Conservation (phyloP, 805 yeast species). For the Starmerella apis region DNA sequence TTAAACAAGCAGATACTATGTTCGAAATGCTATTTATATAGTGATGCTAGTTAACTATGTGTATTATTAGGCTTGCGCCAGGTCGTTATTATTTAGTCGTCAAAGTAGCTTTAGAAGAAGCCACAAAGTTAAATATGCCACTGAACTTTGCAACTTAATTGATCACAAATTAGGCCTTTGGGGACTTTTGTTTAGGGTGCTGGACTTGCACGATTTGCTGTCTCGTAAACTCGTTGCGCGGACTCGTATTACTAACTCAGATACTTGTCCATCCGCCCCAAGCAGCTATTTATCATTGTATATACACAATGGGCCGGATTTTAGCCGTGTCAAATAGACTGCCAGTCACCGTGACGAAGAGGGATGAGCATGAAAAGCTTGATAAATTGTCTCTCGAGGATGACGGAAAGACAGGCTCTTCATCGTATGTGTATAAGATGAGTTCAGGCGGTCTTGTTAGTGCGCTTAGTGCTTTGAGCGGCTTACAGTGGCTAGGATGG, state of each 20-base stretch:
- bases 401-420: slow-evolving; percentile 12
- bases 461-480: slow-evolving; percentile 85
- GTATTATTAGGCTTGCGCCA: no score
- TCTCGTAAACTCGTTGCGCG: not conserved
- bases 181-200: no score
- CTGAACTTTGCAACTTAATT: no score
- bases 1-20: no score
- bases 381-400: slow-evolving; percentile 5
- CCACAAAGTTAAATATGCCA: no score
- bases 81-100: no score
- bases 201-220: not conserved
- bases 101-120: no score
- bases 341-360: slow-evolving; percentile 59
- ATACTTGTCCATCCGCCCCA: not conserved
- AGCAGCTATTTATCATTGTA: not conserved
- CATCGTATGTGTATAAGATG: slow-evolving; percentile 66
- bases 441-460: slow-evolving; percentile 97
- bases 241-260: slow-evolving; percentile 4
- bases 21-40: no score
- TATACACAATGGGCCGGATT: slow-evolving; percentile 35
- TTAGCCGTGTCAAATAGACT: slow-evolving; percentile 88
- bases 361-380: not conserved
- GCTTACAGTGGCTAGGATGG: slow-evolving; percentile 88
- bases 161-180: no score
- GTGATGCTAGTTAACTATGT: no score